Base-by-base conservation (phyloP, 78 protist genomes). In the Thecamonas trahens region DNA sequence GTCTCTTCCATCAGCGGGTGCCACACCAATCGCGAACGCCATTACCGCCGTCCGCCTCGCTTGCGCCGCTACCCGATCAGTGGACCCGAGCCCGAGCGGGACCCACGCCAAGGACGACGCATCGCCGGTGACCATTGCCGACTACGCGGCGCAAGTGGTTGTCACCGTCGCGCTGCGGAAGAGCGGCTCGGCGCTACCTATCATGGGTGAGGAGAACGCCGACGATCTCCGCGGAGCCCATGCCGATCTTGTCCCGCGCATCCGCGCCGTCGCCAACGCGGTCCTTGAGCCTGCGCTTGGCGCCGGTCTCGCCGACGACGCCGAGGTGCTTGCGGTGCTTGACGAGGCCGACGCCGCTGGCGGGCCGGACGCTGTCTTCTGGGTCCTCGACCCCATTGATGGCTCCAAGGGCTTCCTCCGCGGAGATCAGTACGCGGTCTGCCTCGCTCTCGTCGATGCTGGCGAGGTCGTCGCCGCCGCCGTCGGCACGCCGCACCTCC, bases 341-440 rank as follows among this genome's bases (percentile, higher is more conserved):
- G 61, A 55, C 61, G 2, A 26, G 8, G 61, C 34, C 61, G 15
- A 5, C 31, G 2, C 13, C 32, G 32, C 31, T 2, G 61, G 61
- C 61, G 31, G 40, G 35, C 24, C 61, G 8, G 2, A 7, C 31
- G 61, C 34, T 7, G 42, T 37, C 63, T 13, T 13, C 63, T 58
- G 63, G 63, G 40, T 13, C 29, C 37, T 58, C 31, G 63, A 58
- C 42, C 63, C 63, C 40, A 34, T 58, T 24, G 63, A 58, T 40
- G 63, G 63, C 63, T 32, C 63, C 24, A 34, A 32, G 40, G 63
- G 63, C 40, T 58, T 58, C 63, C 37, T 58, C 29, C 63, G 63
- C 40, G 63, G 63, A 17, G 63, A 58, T 17, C 63, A 58, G 63
- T 58, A 32, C n/a, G 63, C 63, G 26, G 40, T 58, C 14, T 11